Evolutionary conservation across 371 early-diverging fungal genomes (phyloP).

Genomic region (Basidiobolus meristosporus): DNA sequence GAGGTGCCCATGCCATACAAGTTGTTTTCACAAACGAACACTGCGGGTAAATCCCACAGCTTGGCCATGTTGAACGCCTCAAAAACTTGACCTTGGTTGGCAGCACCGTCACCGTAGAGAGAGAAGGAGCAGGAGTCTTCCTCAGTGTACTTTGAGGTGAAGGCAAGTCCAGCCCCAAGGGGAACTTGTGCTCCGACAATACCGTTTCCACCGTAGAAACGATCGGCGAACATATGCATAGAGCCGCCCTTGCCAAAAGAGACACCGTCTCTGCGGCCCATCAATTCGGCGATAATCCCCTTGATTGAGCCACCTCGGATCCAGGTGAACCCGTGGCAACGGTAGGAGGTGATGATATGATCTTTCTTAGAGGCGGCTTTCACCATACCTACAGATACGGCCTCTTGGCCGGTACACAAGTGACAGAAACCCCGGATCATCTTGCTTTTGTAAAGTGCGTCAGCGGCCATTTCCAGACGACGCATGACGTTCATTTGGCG

Average conservation of each 20-base stretch:
- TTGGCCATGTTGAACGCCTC: constrained; percentile 99
- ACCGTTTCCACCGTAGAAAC: constrained; percentile 99
- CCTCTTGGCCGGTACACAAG: constrained; percentile 98
- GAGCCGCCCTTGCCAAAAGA: constrained; percentile 99
- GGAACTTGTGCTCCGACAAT: constrained; percentile 99
- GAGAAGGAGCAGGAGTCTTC: constrained; percentile 66
- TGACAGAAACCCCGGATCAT: constrained; percentile 98
- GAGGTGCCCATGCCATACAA: constrained; percentile 98
- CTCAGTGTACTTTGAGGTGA: constrained; percentile 83
- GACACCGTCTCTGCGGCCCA: constrained; percentile 68
- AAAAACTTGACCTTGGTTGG: constrained; percentile 99
- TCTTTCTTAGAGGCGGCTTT: constrained; percentile 73
- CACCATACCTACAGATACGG: constrained; percentile 92
- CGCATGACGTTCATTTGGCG: constrained; percentile 75
- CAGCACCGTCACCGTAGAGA: constrained; percentile 98
- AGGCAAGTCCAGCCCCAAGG: constrained; percentile 93
- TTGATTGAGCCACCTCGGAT: constrained; percentile 65
- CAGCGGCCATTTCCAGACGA: constrained; percentile 87
- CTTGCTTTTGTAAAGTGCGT: constrained; percentile 90
- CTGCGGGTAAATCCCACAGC: constrained; percentile 92
- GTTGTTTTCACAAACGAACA: constrained; percentile 99
- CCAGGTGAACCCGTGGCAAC: constrained; percentile 97
- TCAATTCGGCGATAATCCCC: constrained; percentile 71
- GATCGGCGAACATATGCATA: constrained; percentile 97
- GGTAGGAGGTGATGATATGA: constrained; percentile 93